Base-by-base conservation (phyloP, 371 early-diverging fungal species). In the Parasitella parasitica region DNA sequence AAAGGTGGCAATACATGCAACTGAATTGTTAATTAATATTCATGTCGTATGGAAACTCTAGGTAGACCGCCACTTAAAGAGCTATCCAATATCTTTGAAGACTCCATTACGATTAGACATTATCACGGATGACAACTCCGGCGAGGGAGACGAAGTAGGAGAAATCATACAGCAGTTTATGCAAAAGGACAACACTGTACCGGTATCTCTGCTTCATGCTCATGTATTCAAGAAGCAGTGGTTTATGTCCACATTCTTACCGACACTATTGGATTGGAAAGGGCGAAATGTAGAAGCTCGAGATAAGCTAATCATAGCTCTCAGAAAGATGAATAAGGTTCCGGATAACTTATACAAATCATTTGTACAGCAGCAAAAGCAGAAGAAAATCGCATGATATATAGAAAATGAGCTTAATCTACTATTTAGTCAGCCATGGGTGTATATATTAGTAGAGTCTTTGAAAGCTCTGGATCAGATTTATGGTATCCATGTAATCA, bases 191-290 rank as follows among this genome's bases (percentile, higher is more conserved):
- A 54, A 35, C 6, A 26, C 28, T 2, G 52, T 71, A 1, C 71
- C 71, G 15, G 54, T 28, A 4, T 28, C 52, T 15, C 20, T 71
- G 16, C 35, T 57, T 34, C 57, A 63, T 22, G 61, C 58, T 9
- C 36, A 51, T 22, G 63, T 71, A 16, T 71, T 71, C 27, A 59
- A 53, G 9, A 46, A 55, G 30, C 39, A 49, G 26, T 71, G 71
- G 71, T 71, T 66, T 22, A 28, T 38, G 2, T 32, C 57, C 3
- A 72, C 72, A 3, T 72, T 72, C 36, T 27, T 69, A 32, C 69
- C 72, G 1, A 37, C 54, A 3, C 32, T 72, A 18, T 49, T 72
- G 16, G 34, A 43, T 16, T 71, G 64, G 57, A 34, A 54, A 16
- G 18, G 50, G 0, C 5, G 39, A 28, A 30, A 59, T 34, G 32